Base-by-base conservation (phyloP, 768 basidiomycete species). In the Gymnopilus dilepis region DNA sequence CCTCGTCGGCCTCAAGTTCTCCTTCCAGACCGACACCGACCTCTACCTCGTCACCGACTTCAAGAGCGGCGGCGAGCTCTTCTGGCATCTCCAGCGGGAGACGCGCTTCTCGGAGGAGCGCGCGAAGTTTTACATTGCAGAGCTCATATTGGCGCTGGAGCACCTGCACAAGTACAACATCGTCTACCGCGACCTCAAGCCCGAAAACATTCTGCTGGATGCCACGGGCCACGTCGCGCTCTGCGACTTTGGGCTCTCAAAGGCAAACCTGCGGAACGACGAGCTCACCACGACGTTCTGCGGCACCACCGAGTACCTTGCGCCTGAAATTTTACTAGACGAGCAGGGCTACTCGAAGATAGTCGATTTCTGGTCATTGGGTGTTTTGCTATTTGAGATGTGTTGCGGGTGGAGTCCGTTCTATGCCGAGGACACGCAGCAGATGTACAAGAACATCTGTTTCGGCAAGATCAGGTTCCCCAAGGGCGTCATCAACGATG, bases 351-450 rank as follows among this genome's bases (percentile, higher is more conserved):
- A 99, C 76, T 94, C 92, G 47, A 99, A 99, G 77, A 88, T 97
- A 51, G 97, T 99, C 67, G 97, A 99, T 74, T 99, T 99, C 74
- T 99, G 97, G 96, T 92, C 90, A 48, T 78, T 98, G 19, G 97
- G 96, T 33, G 97, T 99, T 1, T 81, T 99, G 31, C 81, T 99
- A 22, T 99, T 99, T 73, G 97, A 99, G 78, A 99, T 99, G 97
- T 99, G 97, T 70, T 99, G 97, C 67, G 97, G 97, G 6, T 99
- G 97, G 97, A 95, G 92, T 72, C 97, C 97, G 41, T 99, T 99
- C 78, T 99, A 99, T 70, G 96, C 97, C 17, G 97, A 99, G 70
- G 97, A 99, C 72, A 97, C 95, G 4, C 97, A 99, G 74, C 94
- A 97, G 77, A 99, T 99, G 97, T 99, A 99, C 81, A 95, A 95